Evolutionary conservation across 2,329 filamentous ascomycete genomes (phyloP).

Genomic region (Colletotrichum tamarilloi): DNA sequence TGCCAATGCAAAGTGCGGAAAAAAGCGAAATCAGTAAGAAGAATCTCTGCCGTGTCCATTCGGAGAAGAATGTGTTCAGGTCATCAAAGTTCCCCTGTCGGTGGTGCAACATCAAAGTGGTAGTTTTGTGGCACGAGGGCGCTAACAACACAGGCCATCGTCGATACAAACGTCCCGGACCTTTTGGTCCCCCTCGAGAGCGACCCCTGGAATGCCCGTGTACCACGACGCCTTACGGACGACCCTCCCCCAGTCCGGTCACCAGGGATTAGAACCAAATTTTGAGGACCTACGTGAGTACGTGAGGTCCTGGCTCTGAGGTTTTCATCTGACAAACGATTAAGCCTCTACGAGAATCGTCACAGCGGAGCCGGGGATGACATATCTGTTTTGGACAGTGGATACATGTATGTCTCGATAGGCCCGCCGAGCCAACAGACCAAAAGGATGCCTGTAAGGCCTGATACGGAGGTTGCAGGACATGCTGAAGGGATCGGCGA

Average conservation of each 20-base stretch:
- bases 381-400: not conserved
- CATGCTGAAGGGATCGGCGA: not conserved
- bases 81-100: too few relatives aligned
- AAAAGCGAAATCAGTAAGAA: too few relatives aligned
- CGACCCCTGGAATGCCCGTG: not conserved
- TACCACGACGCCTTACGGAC: not conserved
- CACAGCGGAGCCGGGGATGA: not conserved
- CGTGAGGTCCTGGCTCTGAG: too few relatives aligned
- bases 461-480: not conserved
- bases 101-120: too few relatives aligned
- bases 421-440: not conserved
- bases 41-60: too few relatives aligned
- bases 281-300: too few relatives aligned
- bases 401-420: not conserved
- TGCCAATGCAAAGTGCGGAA: too few relatives aligned
- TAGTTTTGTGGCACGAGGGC: too few relatives aligned
- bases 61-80: too few relatives aligned
- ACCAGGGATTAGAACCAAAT: not conserved
- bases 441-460: not conserved
- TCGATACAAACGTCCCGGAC: not conserved
- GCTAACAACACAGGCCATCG: too few relatives aligned
- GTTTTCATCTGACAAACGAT: not conserved
- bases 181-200: not conserved
- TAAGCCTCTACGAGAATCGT: not conserved
- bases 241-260: not conserved